Conservation (phyloP, 305 asterid genomes). For the Ilex paraguariensis region DNA sequence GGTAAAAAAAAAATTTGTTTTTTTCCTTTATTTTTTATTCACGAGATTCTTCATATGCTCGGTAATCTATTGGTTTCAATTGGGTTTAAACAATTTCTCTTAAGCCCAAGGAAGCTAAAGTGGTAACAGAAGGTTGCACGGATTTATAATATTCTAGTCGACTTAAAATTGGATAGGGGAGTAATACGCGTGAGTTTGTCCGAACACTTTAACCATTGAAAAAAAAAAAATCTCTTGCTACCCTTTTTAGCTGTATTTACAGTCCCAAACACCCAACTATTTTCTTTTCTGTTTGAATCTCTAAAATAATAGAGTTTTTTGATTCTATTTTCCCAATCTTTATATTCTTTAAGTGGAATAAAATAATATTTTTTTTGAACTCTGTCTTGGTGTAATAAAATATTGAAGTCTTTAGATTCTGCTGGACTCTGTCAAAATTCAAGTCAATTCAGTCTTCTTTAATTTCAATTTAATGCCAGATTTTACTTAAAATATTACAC, state of each 20-base stretch:
- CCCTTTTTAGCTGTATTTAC: slow-evolving; percentile 1
- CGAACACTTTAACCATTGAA: too few relatives aligned
- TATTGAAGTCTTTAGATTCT: slow-evolving; percentile 26
- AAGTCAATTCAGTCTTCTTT: slow-evolving; percentile 8
- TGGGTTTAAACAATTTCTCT: too few relatives aligned
- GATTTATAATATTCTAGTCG: too few relatives aligned
- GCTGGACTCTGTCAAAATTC: slow-evolving; percentile 23
- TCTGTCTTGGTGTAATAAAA: slow-evolving; percentile 8
- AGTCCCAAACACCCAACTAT: slow-evolving; percentile 8
- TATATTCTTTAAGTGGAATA: slow-evolving; percentile 13
- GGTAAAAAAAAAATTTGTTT: slow-evolving; percentile 13
- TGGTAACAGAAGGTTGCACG: too few relatives aligned
- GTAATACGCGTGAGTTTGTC: too few relatives aligned
- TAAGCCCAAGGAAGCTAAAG: too few relatives aligned
- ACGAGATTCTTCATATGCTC: too few relatives aligned
- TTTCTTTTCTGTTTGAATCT: slow-evolving; percentile 19
- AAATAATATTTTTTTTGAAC: too few relatives aligned
- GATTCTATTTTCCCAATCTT: slow-evolving; percentile 27
- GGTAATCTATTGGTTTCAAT: too few relatives aligned
- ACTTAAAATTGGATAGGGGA: too few relatives aligned
- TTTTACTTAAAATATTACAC: too few relatives aligned
- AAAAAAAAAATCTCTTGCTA: not conserved
- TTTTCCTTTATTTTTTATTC: not conserved
- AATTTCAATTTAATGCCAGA: not conserved
- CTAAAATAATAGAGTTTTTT: slow-evolving; percentile 17